Base-by-base conservation (phyloP, 2,329 filamentous ascomycete genomes). In the Periconia sp. region DNA sequence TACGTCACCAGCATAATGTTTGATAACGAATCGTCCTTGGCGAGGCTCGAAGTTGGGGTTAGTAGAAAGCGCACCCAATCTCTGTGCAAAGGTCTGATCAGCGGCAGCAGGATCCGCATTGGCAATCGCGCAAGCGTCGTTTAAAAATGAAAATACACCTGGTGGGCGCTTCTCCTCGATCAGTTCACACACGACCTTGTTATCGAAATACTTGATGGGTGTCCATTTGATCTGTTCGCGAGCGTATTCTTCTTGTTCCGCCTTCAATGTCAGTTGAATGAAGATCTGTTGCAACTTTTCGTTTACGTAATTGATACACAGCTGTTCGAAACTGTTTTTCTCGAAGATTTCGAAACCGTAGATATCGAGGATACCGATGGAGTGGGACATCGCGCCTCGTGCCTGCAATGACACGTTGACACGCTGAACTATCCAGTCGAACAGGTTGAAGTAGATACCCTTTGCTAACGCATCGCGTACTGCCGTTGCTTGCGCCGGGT, bases 231-330 rank as follows among this genome's bases (percentile, higher is more conserved):
- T 99, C 79, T 97, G 88, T 75, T 99, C 94, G 46, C 90, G 83
- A 15, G 89, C 91, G 69, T 99, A 99, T 74, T 99, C 94, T 64
- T 99, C 94, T 77, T 99, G 94, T 74, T 99, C 94, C 0, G 94
- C 89, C 79, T 96, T 96, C 58, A 99, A 77, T 0, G 94, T 99
- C 64, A 99, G 81, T 75, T 99, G 94, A 63, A 99, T 99, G 72
- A 99, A 99, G 67, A 99, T 97, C 71, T 99, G 94, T 76, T 99
- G 94, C 53, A 99, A 85, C 74, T 97, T 99, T 74, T 99, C 94
- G 76, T 99, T 99, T 57, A 95, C 97, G 76, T 99, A 99, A 76
- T 99, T 99, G 82, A 99, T 99, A 79, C 94, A 99, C 6, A 99
- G 83, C 74, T 99, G 94, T 73, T 99, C 94, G 68, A 99, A 99